Evolutionary conservation across 768 basidiomycete genomes (phyloP).

Genomic region (Pisolithus microcarpus): DNA sequence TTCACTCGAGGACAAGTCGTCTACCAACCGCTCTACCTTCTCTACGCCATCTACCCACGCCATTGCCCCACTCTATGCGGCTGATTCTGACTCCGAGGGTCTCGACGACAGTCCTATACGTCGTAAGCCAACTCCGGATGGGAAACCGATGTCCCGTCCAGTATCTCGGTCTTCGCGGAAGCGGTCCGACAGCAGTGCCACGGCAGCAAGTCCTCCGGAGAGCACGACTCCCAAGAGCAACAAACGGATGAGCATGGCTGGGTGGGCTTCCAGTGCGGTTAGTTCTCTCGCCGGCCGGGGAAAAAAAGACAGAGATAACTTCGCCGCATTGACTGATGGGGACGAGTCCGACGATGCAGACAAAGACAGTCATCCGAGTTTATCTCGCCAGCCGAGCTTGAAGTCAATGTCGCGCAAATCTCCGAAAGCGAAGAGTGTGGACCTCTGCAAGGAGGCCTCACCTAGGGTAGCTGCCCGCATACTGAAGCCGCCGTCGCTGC

Average conservation of each 20-base stretch:
- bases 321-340: conserved; percentile 48
- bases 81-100: conserved; percentile 34
- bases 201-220: conserved; percentile 31
- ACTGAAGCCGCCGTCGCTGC: conserved; percentile 43
- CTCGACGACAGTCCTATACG: conserved; percentile 19
- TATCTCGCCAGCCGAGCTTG: conserved; percentile 31
- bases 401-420: conserved; percentile 26
- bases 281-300: conserved; percentile 51
- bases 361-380: conserved; percentile 12
- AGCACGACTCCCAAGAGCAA: conserved; percentile 31
- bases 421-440: conserved; percentile 19
- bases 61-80: conserved; percentile 10
- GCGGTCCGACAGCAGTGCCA: conserved; percentile 51
- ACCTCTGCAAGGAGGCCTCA: conserved; percentile 23
- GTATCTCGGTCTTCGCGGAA: conserved; percentile 57
- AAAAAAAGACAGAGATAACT: conserved; percentile 56
- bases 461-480: conserved; percentile 32
- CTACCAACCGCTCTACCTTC: conserved; percentile 30
- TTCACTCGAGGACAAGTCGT: conserved; percentile 21
- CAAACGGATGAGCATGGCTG: conserved; percentile 31
- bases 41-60: conserved; percentile 27
- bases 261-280: conserved; percentile 64
- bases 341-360: conserved; percentile 26
- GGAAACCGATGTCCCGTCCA: conserved; percentile 43
- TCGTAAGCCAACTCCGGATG: conserved; percentile 37